Evolutionary conservation across 2,329 filamentous ascomycete species (phyloP), one percentile per base, ranked within the genome.

Genomic region (Eutypella sp.): DNA sequence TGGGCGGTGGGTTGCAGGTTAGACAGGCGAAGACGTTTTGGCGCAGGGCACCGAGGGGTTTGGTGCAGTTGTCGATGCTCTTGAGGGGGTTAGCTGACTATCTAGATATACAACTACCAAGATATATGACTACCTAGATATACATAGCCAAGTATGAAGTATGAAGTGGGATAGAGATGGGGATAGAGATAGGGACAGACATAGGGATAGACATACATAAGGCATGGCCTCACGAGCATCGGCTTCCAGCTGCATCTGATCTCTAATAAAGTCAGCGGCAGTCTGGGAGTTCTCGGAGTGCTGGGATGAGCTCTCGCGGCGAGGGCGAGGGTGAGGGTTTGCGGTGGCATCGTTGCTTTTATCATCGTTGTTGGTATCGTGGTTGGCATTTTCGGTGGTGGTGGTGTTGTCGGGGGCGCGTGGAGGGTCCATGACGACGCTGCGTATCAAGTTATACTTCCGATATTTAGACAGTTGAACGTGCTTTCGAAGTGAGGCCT

Each of bases 211-310:
- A 59, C 81, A 59, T 71, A 95, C 89, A 64, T 96, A 99, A 54
- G 93, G 93, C 6, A 99, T 78, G 50, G 88, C 88, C 74, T 99
- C 92, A 57, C 91, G 89, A 40, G 93, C 93, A 70, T 99, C 93
- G 18, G 88, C 89, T 69, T 99, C 93, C 44, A 99, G 84, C 55
- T 85, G 83, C 61, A 96, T 84, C 64, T 99, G 93, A 45, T 83
- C 84, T 57, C 89, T 82, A 55, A 99, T 89, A 64, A 95, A 97
- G 23, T 89, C 84, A 49, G 81, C 82, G 25, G 85, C 85, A 15
- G 85, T 89, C 57, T 89, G 85, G 1, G 85, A 89, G 45, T 77
- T 71, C 40, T 82, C 74, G 0, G 61, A 66, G 42, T 71, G 67
- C 44, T 81, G 79, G 25, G 80, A 83, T 55, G 80, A 75, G 68